Evolutionary conservation across 176 grass and related monocot species (phyloP).

Genomic region (Carex kokanica): DNA sequence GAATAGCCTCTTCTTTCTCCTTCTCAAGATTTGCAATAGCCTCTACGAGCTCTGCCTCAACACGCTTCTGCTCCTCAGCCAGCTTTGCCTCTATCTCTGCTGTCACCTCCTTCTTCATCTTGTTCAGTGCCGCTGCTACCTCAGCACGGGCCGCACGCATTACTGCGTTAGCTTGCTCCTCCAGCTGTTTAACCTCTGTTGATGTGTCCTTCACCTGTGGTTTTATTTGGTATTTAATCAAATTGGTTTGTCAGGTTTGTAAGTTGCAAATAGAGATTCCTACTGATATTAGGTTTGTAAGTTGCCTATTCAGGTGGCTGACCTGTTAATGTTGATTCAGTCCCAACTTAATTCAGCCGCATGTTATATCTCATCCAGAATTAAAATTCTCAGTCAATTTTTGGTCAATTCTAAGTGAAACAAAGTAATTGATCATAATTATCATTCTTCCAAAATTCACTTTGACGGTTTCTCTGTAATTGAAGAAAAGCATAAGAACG

Average conservation of each 20-base stretch:
- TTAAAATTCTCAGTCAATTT: neutral
- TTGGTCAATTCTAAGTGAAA: neutral
- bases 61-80: slow-evolving; percentile 63
- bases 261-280: neutral
- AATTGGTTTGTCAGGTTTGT: neutral
- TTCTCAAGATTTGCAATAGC: slow-evolving; percentile 67
- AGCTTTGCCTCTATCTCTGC: slow-evolving; percentile 74
- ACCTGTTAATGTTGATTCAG: no score
- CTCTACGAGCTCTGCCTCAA: slow-evolving; percentile 81
- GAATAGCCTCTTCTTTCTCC: slow-evolving; percentile 81
- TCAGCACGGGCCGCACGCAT: slow-evolving; percentile 85
- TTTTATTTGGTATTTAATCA: neutral
- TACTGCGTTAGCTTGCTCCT: slow-evolving; percentile 71
- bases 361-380: neutral
- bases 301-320: no score
- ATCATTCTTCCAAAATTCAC: neutral
- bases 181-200: slow-evolving; percentile 82
- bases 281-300: neutral
- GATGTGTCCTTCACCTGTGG: slow-evolving; percentile 84
- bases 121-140: slow-evolving; percentile 88
- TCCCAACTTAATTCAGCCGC: no score
- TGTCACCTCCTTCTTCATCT: slow-evolving; percentile 98
- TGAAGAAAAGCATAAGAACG: neutral
- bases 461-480: neutral
- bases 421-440: neutral